phyloP scores from a whole-genome alignment of 805 yeast species.

The Scheffersomyces stipitis region DNA sequence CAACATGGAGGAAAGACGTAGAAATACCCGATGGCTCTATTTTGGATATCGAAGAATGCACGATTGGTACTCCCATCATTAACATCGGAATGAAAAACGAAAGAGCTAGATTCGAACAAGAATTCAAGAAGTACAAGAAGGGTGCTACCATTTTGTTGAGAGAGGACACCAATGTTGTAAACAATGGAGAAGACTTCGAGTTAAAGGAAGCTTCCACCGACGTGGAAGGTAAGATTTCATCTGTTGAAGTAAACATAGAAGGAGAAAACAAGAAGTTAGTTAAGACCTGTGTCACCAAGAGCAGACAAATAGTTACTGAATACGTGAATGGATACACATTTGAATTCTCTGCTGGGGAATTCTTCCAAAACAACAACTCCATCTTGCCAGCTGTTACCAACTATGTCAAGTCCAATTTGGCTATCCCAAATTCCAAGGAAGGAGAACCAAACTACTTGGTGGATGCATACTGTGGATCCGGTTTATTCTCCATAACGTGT shows the following conservation, averaged over 20 bases:
- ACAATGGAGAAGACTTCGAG: slow-evolving; percentile 21
- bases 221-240: slow-evolving; percentile 32
- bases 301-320: slow-evolving; percentile 79
- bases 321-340: slow-evolving; percentile 72
- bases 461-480: slow-evolving; percentile 96
- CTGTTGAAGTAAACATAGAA: slow-evolving; percentile 22
- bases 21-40: slow-evolving; percentile 64
- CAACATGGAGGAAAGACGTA: slow-evolving; percentile 56
- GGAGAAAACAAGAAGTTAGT: slow-evolving; percentile 30
- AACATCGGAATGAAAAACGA: slow-evolving; percentile 74
- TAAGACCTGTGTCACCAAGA: slow-evolving; percentile 75
- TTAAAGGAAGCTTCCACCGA: slow-evolving; percentile 45
- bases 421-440: slow-evolving; percentile 32
- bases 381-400: slow-evolving; percentile 80
- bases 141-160: slow-evolving; percentile 88
- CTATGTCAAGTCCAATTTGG: slow-evolving; percentile 73
- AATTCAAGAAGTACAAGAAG: slow-evolving; percentile 52
- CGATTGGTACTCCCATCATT: slow-evolving; percentile 80
- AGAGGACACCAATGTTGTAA: slow-evolving; percentile 59
- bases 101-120: slow-evolving; percentile 52
- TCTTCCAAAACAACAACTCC: slow-evolving; percentile 93
- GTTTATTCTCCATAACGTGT: slow-evolving; percentile 86
- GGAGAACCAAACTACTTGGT: slow-evolving; percentile 61
- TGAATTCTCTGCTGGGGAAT: slow-evolving; percentile 91
- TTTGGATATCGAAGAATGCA: slow-evolving; percentile 91